phyloP scores from a whole-genome alignment of 352 stramenopile species.

The Globisporangium okanoganense region DNA sequence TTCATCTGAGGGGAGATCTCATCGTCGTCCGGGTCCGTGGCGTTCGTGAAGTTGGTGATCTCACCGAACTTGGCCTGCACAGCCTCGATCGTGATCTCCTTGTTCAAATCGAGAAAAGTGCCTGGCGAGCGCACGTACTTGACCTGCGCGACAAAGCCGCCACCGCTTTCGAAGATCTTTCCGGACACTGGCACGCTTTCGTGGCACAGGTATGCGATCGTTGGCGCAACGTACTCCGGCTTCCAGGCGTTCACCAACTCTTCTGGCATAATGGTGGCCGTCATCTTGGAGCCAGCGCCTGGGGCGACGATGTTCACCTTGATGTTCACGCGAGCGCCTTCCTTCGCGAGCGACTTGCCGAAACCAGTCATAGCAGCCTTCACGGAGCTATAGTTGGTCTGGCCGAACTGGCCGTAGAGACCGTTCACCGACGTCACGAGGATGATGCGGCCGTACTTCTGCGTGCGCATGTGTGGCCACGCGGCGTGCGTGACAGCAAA shows the following conservation, averaged over 20 bases:
- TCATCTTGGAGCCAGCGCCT: conserved; percentile 86
- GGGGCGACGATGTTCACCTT: conserved; percentile 88
- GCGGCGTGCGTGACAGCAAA: conserved; percentile 82
- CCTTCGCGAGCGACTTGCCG: conserved; percentile 67
- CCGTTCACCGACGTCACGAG: conserved; percentile 83
- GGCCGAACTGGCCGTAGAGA: conserved; percentile 76
- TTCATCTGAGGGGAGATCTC: conserved; percentile 77
- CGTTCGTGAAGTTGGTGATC: conserved; percentile 75
- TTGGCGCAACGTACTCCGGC: conserved; percentile 87
- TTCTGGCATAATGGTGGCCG: conserved; percentile 74
- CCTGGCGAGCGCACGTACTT: conserved; percentile 74
- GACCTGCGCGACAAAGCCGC: conserved; percentile 79
- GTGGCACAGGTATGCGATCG: conserved; percentile 83
- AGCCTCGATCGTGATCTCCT: conserved; percentile 69
- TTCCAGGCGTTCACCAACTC: conserved; percentile 83
- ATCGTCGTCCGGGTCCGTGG: conserved; percentile 73
- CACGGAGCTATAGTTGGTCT: conserved; percentile 76
- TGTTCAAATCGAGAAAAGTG: conserved; percentile 65
- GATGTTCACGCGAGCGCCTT: conserved; percentile 80
- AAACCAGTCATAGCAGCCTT: conserved; percentile 76
- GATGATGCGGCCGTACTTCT: conserved; percentile 89
- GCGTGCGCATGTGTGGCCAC: conserved; percentile 86
- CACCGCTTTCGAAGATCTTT: conserved; percentile 83
- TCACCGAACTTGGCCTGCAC: conserved; percentile 72
- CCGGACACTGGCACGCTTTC: conserved; percentile 71